phyloP scores from a whole-genome alignment of 2,329 filamentous ascomycete genomes.

The Westerdykella aurantiaca region DNA sequence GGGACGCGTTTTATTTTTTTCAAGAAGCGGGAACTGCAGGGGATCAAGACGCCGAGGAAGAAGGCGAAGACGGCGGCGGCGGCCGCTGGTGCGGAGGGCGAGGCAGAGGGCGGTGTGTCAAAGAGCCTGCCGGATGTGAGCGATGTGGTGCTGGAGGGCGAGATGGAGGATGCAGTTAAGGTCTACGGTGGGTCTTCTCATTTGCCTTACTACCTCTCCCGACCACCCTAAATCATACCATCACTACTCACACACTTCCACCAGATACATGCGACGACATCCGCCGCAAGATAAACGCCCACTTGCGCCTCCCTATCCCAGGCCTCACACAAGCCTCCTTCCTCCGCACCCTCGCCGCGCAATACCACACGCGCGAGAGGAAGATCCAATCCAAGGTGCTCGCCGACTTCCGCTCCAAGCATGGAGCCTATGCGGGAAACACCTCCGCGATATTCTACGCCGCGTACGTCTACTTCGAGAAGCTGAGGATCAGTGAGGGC shows the following conservation, averaged over 20 bases:
- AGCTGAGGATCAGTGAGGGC: conserved; percentile 47
- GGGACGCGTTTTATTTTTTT: conserved; percentile 38
- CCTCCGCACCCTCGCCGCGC: conserved; percentile 45
- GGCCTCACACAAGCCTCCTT: conserved; percentile 50
- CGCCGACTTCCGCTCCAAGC: conserved; percentile 47
- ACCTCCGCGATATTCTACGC: conserved; percentile 49
- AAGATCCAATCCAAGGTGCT: conserved; percentile 44
- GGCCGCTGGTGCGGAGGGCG: conserved; percentile 8
- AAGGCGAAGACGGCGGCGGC: conserved; percentile 26
- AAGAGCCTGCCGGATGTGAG: conserved; percentile 22
- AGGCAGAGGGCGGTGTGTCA: too few relatives aligned
- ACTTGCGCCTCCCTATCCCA: conserved; percentile 39
- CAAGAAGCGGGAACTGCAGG: conserved; percentile 47
- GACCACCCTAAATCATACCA: too few relatives aligned
- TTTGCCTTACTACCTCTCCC: too few relatives aligned
- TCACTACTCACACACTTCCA: too few relatives aligned
- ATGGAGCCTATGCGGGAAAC: conserved; percentile 45
- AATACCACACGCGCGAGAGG: conserved; percentile 32
- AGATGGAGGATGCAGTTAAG: conserved; percentile 43
- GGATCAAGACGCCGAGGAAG: conserved; percentile 37
- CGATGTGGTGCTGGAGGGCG: conserved; percentile 43
- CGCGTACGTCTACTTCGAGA: conserved; percentile 56
- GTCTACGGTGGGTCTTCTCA: conserved; percentile 39
- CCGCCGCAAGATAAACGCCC: conserved; percentile 51
- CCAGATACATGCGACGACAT: conserved; percentile 52